These are phyloP conservation scores for Eucalyptus fibrosa DNA, from an alignment of 345 rosid species.

Conservation along the genomic window DNA sequence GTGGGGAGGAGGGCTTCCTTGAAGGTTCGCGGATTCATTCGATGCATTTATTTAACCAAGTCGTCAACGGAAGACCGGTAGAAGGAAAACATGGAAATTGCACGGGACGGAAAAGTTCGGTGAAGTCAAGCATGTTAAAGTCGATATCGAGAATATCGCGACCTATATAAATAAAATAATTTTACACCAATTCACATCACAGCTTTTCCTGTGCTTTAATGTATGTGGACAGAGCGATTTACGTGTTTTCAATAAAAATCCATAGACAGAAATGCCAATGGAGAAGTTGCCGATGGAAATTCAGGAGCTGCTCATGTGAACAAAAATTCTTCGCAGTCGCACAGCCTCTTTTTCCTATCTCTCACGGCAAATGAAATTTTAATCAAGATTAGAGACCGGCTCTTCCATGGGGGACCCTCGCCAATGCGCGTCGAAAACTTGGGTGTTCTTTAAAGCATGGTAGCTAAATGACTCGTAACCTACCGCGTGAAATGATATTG, in stretches of 20 bases:
- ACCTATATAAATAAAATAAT: not conserved
- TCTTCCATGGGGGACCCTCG: not conserved
- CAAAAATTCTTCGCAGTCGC: not conserved
- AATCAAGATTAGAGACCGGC: too few relatives aligned
- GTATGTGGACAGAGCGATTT: not conserved
- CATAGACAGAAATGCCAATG: too few relatives aligned
- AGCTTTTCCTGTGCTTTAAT: not conserved
- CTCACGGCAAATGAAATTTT: not conserved
- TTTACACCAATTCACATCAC: not conserved
- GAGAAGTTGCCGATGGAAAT: not conserved
- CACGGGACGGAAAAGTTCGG: not conserved
- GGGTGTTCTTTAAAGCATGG: not conserved
- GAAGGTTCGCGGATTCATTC: not conserved
- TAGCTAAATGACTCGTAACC: too few relatives aligned
- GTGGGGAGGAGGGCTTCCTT: not conserved
- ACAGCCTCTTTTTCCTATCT: not conserved
- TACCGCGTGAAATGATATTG: too few relatives aligned
- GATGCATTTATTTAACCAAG: not conserved
- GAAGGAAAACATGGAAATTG: not conserved
- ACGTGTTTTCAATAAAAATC: not conserved
- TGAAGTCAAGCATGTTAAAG: not conserved
- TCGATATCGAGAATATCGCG: not conserved
- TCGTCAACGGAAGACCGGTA: not conserved
- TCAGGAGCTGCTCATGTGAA: not conserved
- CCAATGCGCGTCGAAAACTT: not conserved